These are phyloP conservation scores for Diospyros kaki DNA, from an alignment of 148 eudicot genomes.

Conservation along the genomic window DNA sequence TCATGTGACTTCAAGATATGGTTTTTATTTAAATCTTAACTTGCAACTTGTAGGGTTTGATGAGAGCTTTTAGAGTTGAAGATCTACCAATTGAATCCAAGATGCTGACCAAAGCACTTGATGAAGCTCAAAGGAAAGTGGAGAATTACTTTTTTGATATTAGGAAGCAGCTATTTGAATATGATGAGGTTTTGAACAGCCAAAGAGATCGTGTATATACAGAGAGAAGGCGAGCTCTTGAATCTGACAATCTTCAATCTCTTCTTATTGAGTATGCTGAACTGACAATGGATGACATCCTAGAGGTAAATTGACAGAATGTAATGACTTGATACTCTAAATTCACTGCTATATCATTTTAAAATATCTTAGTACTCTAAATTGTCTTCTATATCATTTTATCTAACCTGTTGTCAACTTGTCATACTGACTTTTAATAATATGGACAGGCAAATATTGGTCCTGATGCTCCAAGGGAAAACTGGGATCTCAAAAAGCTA, in stretches of 20 bases:
- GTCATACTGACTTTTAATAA: constrained; percentile 2
- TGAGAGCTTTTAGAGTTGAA: constrained; percentile 98
- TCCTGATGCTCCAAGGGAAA: constrained; percentile 79
- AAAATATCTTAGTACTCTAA: not conserved
- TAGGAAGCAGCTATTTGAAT: constrained; percentile 91
- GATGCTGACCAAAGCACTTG: constrained; percentile 94
- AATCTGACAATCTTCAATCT: constrained; percentile 79
- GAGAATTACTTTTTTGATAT: constrained; percentile 98
- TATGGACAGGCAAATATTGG: constrained; percentile 85
- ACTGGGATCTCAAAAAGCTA: constrained; percentile 95
- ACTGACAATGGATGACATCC: constrained; percentile 92
- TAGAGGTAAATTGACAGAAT: constrained; percentile 56
- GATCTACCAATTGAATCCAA: constrained; percentile 97
- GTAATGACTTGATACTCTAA: not conserved
- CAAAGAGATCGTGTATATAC: constrained; percentile 97
- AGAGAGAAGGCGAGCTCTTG: constrained; percentile 95
- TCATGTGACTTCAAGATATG: not conserved
- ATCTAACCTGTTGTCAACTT: constrained; percentile 1
- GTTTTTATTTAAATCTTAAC: constrained; percentile 11
- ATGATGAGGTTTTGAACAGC: constrained; percentile 96
- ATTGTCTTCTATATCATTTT: not conserved
- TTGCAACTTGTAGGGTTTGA: constrained; percentile 66
- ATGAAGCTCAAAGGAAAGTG: constrained; percentile 99
- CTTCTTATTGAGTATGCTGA: constrained; percentile 96
- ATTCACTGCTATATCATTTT: not conserved